A percentile compares a stretch with the other conserved stretches of the same genome.
phyloP scores from a whole-genome alignment of 768 basidiomycete genomes.

The Gloeopeniophorella convolvens region DNA sequence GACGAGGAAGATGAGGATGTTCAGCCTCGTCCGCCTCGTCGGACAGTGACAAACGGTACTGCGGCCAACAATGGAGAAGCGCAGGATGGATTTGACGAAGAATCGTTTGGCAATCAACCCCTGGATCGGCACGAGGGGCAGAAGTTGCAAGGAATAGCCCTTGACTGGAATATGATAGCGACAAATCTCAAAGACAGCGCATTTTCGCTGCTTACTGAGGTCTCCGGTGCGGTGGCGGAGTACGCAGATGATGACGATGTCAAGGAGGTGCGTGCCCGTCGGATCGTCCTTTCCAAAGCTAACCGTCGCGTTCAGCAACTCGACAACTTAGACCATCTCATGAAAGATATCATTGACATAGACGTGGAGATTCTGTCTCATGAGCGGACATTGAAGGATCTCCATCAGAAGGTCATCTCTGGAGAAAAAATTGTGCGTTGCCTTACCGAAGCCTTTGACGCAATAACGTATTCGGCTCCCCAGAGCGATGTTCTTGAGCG shows the following conservation, averaged over 20 bases:
- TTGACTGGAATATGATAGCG: constrained; percentile 57
- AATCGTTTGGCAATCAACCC: constrained; percentile 61
- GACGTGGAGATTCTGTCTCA: constrained; percentile 55
- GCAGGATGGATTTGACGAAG: constrained; percentile 45
- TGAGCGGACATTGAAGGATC: constrained; percentile 42
- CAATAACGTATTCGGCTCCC: background rate
- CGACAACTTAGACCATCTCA: constrained; percentile 53
- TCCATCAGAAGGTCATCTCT: constrained; percentile 50
- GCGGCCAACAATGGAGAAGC: constrained; percentile 31
- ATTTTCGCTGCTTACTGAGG: constrained; percentile 41
- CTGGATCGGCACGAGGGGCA: constrained; percentile 44
- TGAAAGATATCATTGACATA: constrained; percentile 65
- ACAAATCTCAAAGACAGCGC: constrained; percentile 39
- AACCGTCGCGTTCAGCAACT: constrained; percentile 37
- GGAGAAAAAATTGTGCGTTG: constrained; percentile 50
- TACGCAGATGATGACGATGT: constrained; percentile 47
- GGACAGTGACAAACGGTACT: constrained; percentile 29
- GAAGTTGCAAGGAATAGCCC: constrained; percentile 50
- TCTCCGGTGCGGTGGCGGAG: constrained; percentile 58
- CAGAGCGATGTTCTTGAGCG: constrained; percentile 46
- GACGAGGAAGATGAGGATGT: constrained; percentile 38
- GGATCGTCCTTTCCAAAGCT: background rate
- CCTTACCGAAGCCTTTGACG: background rate
- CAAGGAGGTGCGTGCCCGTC: constrained; percentile 38
- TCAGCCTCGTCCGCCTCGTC: constrained; percentile 31